Evolutionary conservation across 345 rosid species (phyloP).

Genomic region (Eutrema yunnanense): DNA sequence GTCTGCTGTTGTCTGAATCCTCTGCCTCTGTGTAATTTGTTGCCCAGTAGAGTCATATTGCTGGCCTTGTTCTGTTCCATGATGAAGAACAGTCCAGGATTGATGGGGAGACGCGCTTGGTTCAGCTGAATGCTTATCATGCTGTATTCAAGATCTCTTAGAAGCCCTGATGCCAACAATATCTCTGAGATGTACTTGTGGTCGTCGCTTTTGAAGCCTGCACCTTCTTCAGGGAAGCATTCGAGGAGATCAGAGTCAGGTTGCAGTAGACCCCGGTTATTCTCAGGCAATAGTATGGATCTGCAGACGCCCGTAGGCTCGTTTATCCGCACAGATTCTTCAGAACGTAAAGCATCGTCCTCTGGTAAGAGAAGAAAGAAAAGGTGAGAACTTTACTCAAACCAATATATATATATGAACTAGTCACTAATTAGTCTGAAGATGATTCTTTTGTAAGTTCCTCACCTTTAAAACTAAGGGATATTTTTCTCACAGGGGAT

Average conservation of each 20-base stretch:
- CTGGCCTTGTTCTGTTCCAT: slow-evolving; percentile 53
- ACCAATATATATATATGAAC: neutral
- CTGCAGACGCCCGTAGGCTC: slow-evolving; percentile 20
- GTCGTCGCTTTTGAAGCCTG: slow-evolving; percentile 34
- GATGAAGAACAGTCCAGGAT: slow-evolving; percentile 47
- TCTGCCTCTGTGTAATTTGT: slow-evolving; percentile 26
- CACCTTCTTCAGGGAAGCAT: slow-evolving; percentile 16
- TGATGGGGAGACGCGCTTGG: slow-evolving; percentile 47
- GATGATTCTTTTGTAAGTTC: neutral
- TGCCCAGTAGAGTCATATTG: slow-evolving; percentile 22
- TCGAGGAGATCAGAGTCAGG: slow-evolving; percentile 19
- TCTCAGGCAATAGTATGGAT: slow-evolving; percentile 31
- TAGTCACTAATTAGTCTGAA: neutral
- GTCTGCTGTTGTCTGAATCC: slow-evolving; percentile 25
- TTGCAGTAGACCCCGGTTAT: slow-evolving; percentile 22
- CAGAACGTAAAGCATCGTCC: slow-evolving; percentile 36
- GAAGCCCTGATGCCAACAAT: slow-evolving; percentile 56
- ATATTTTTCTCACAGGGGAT: slow-evolving; percentile 70
- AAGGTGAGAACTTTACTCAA: slow-evolving; percentile 4
- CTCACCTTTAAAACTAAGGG: slow-evolving; percentile 61
- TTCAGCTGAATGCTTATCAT: slow-evolving; percentile 35
- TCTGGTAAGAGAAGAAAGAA: slow-evolving; percentile 32
- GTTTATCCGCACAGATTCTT: slow-evolving; percentile 39
- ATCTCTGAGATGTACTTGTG: slow-evolving; percentile 61
- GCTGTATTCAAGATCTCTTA: slow-evolving; percentile 43